Base-by-base conservation (phyloP, 768 basidiomycete species). In the Butyriboletus loyo region DNA sequence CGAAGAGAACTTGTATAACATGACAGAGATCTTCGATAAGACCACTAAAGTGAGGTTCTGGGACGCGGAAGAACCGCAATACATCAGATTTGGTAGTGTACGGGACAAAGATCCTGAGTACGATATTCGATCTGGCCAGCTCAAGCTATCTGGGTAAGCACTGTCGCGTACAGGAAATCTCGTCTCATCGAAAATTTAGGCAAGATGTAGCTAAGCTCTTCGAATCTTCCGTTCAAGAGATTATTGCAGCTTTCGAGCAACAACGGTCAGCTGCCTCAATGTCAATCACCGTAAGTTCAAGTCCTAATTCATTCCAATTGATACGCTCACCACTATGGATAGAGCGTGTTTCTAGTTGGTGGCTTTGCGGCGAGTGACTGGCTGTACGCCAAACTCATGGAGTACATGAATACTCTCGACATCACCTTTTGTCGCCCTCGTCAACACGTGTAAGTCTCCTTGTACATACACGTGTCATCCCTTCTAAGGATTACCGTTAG, bases 41-140 rank as follows among this genome's bases (percentile, higher is more conserved):
- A 57, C 61, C 1, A 65, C 71, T 0, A 76, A 76, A 53, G 46
- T 68, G 17, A 74, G 69, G 14, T 79, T 77, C 55, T 76, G 67
- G 31, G 58, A 63, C 35, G 62, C 55, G 2, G 53, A 62, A 10
- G 69, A 72, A 15, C 64, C 73, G 0, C 71, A 67, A n/a, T 77
- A 69, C 53, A 68, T 66, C 42, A 75, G 60, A 35, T 74, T 78
- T 30, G 75, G 77, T 17, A 62, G 58, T 1, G 52, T 62, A 24
- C 57, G 68, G 6, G 70, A 72, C 56, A 69, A 62, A 35, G 75
- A 77, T 43, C 62, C 60, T 0, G 55, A 65, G 36, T 63, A 66
- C 40, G 69, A 69, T 9, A 73, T 76, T 25, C 61, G 65, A 15
- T 63, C 64, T 15, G 75, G 75, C 1, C 68, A 72, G 42, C 58